Evolutionary conservation across 2,329 filamentous ascomycete species (phyloP), one percentile per base, ranked within the genome.

Genomic region (Zymoseptoria crescenta): DNA sequence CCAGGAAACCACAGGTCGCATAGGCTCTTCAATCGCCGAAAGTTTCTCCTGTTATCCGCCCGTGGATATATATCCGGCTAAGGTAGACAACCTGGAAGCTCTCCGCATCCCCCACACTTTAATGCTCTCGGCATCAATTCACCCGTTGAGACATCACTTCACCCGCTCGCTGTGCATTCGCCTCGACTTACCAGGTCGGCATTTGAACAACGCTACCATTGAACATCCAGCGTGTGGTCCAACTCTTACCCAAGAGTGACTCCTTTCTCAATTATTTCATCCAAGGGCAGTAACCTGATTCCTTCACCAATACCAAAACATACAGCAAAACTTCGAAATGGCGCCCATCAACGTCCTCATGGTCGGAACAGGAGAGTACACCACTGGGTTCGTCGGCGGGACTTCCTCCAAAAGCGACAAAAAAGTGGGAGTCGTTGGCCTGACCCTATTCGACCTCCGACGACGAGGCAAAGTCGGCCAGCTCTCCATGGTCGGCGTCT

Each of bases 341-440:
- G 77, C 77, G 28, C 78, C 78, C 51, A 71, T 76, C 65, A 75
- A 79, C 68, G 78, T 80, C 59, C 72, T 76, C 61, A 80, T 80
- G 78, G 77, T 96, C 60, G 92, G 92, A 65, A 96, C 92, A 9
- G 93, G 92, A 70, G 92, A 96, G 81, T 96, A 96, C 81, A 96
- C 93, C 69, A 96, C 93, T 50, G 92, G 92, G 59, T 96, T 94
- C 68, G 91, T 96, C 59, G 91, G 89, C 59, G 87, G 86, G 61
- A 88, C 87, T 60, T 87, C 86, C 55, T 96, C 91, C 3, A 87
- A 83, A 9, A 96, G 91, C 54, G 93, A 96, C 81, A 96, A 96
- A 80, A 96, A 96, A 76, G 88, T 96, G 54, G 92, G 93, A 59
- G 93, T 96, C 8, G 92, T 96, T 19, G 92, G 89, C 49, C 78